Conservation (phyloP, 192 early-diverging fungal genomes). For the Coemansia sp. region DNA sequence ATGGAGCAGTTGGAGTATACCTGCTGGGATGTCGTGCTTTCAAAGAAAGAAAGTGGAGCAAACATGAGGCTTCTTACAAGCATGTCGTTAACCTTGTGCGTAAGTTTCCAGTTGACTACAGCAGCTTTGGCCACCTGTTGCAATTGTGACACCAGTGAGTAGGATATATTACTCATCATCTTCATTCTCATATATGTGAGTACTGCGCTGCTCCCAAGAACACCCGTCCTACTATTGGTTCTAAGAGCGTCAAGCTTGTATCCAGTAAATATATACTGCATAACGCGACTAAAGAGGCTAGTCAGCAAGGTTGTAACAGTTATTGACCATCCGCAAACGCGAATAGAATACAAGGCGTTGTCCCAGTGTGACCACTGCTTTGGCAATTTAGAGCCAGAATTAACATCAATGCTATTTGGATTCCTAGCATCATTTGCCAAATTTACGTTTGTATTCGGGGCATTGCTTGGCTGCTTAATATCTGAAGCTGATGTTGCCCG, state of each 20-base stretch:
- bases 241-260: conserved; percentile 7
- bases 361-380: conserved; percentile 46
- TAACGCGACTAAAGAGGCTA: neutral
- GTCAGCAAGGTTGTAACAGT: neutral
- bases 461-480: neutral
- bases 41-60: neutral
- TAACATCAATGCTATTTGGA: neutral
- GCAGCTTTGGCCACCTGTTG: neutral
- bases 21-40: neutral
- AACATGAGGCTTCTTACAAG: neutral
- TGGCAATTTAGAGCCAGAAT: too few species aligned
- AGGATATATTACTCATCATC: neutral
- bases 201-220: neutral
- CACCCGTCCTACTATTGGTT: neutral
- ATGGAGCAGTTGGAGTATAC: neutral
- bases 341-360: conserved; percentile 50
- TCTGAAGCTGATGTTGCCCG: neutral
- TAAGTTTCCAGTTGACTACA: neutral
- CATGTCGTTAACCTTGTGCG: neutral
- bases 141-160: neutral
- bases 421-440: neutral
- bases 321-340: neutral
- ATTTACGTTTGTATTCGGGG: neutral
- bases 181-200: neutral
- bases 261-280: neutral